A percentile compares a stretch with the other conserved stretches of the same genome.
phyloP scores from a whole-genome alignment of 768 basidiomycete species.

The Cystobasidium tubakii region DNA sequence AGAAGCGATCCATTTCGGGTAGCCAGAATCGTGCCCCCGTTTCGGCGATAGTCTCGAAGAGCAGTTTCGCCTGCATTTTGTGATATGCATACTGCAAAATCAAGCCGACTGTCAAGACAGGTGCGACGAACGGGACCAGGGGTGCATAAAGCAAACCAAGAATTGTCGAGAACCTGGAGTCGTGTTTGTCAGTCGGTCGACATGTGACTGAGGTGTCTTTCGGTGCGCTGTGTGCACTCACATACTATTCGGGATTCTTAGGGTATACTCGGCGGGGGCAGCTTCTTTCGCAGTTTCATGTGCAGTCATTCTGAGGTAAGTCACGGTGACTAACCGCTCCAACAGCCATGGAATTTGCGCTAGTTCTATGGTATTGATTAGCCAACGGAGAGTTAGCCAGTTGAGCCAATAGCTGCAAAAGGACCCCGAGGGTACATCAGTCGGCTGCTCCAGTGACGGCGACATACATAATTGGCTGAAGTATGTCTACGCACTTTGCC shows the following conservation, averaged over 20 bases:
- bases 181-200: neutral
- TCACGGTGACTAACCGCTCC: neutral
- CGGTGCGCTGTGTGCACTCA: neutral
- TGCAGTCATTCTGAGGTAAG: neutral
- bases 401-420: constrained; percentile 34
- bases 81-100: constrained; percentile 13
- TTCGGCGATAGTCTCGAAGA: constrained; percentile 21
- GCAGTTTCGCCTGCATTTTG: constrained; percentile 7
- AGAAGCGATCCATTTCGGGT: constrained; percentile 31
- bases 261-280: constrained; percentile 25
- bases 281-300: neutral
- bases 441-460: too few species aligned
- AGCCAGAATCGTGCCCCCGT: constrained; percentile 31
- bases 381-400: constrained; percentile 34
- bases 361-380: constrained; percentile 14
- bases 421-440: neutral
- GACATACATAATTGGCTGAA: too few species aligned
- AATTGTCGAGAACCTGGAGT: neutral
- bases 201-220: neutral
- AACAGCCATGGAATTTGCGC: neutral
- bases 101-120: constrained; percentile 1
- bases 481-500: constrained; percentile 14
- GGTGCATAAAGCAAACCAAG: constrained; percentile 20
- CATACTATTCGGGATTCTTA: constrained; percentile 25
- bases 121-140: constrained; percentile 18